Evolutionary conservation across 768 basidiomycete species (phyloP).

Genomic region (Pisolithus microcarpus): DNA sequence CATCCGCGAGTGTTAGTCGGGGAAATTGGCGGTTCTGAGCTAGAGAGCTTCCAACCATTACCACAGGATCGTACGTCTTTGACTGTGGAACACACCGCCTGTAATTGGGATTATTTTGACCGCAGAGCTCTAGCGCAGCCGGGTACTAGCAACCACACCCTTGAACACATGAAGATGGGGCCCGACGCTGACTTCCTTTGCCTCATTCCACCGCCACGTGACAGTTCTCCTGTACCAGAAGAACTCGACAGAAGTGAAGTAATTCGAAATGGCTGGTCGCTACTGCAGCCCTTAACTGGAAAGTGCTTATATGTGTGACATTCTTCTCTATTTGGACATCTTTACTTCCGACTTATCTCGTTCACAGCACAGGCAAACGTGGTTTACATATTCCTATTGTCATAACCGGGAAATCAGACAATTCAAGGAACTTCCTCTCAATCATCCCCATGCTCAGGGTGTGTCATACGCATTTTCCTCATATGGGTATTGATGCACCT

Average conservation of each 20-base stretch:
- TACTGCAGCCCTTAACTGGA: constrained; percentile 72
- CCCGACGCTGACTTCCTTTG: constrained; percentile 67
- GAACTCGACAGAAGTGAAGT: constrained; percentile 53
- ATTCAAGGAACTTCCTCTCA: constrained; percentile 75
- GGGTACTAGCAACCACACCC: constrained; percentile 36
- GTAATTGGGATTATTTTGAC: constrained; percentile 12
- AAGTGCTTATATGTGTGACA: constrained; percentile 78
- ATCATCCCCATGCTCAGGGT: constrained; percentile 63
- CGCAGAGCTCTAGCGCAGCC: constrained; percentile 14
- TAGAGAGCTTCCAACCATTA: constrained; percentile 20
- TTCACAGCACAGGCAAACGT: constrained; percentile 72
- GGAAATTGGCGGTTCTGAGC: constrained; percentile 54
- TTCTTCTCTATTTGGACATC: constrained; percentile 22
- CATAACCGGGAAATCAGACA: constrained; percentile 94
- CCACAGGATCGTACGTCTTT: constrained; percentile 32
- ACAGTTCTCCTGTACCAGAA: constrained; percentile 39
- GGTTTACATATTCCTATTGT: constrained; percentile 98
- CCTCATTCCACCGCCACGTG: constrained; percentile 62
- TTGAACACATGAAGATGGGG: constrained; percentile 73
- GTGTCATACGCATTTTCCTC: constrained; percentile 20
- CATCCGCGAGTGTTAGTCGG: constrained; percentile 37
- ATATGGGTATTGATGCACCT: constrained; percentile 16
- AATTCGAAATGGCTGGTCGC: constrained; percentile 73
- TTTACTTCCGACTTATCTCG: constrained; percentile 25
- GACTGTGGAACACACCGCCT: constrained; percentile 11